These are phyloP conservation scores for Ambrosia artemisiifolia DNA, from an alignment of 129 eudicot species.

Conservation along the genomic window DNA sequence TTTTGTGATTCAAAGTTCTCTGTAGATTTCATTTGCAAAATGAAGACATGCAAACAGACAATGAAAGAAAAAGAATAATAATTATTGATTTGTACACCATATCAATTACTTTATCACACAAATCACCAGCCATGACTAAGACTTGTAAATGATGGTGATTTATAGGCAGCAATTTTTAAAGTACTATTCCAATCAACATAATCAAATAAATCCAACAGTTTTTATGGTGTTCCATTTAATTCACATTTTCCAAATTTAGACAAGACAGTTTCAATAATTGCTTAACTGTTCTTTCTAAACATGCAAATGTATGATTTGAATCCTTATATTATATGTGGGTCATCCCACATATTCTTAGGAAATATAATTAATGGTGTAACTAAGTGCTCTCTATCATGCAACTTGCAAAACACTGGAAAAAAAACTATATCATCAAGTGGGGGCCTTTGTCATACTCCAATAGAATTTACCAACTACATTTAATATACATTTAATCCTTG, in stretches of 20 bases:
- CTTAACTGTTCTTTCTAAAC: background rate
- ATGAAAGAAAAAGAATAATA: background rate
- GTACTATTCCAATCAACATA: slow-evolving; percentile 8
- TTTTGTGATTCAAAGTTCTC: background rate
- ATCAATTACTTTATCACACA: background rate
- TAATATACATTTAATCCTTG: background rate
- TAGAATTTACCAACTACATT: background rate
- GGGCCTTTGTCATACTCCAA: slow-evolving; percentile 30
- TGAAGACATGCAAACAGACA: background rate
- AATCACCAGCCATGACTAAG: background rate
- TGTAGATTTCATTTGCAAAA: background rate
- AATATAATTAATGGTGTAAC: slow-evolving; percentile 20
- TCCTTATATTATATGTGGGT: slow-evolving; percentile 20
- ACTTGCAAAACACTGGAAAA: slow-evolving; percentile 28
- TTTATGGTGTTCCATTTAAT: background rate
- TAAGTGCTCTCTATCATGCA: slow-evolving; percentile 38
- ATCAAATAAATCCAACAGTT: too few relatives aligned
- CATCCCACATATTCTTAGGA: slow-evolving; percentile 10
- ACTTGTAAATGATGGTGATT: slow-evolving; percentile 1
- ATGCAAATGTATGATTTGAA: background rate
- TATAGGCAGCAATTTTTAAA: background rate
- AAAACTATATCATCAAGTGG: slow-evolving; percentile 19
- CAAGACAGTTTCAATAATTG: background rate
- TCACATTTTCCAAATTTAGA: background rate
- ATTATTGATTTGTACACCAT: background rate